These are phyloP conservation scores for Thielaviopsis populi DNA, from an alignment of 2,329 filamentous ascomycete genomes.

Conservation along the genomic window DNA sequence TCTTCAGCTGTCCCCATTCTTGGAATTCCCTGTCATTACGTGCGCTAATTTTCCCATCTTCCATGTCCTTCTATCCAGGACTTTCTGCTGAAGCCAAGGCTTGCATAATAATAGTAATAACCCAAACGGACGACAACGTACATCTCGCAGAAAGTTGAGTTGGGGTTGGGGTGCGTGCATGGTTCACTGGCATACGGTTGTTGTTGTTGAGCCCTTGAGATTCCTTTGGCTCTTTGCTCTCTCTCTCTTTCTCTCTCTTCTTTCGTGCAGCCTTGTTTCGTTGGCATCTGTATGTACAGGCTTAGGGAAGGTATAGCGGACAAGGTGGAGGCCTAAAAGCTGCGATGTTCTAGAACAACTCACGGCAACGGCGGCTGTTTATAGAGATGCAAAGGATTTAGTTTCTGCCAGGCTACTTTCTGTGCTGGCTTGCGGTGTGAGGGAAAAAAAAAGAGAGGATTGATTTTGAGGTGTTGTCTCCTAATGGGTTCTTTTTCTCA, in stretches of 20 bases:
- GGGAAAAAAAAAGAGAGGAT: background rate
- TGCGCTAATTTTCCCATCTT: background rate
- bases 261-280: background rate
- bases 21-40: background rate
- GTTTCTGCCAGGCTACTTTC: too few species aligned
- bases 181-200: background rate
- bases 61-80: background rate
- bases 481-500: background rate
- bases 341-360: background rate
- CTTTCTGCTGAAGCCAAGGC: background rate
- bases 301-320: background rate
- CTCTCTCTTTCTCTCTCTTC: background rate
- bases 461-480: background rate
- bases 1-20: too few species aligned
- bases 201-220: background rate
- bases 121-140: background rate
- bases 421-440: background rate
- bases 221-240: background rate
- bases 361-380: background rate
- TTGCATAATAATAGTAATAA: background rate
- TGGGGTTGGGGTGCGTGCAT: constrained; percentile 5
- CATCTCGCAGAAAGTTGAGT: background rate
- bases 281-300: too few species aligned
- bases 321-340: background rate
- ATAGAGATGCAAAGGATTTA: background rate